Evolutionary conservation across 148 eudicot genomes (phyloP), one percentile per base, ranked within the genome.

Genomic region (Vaccinium vitisidaea): DNA sequence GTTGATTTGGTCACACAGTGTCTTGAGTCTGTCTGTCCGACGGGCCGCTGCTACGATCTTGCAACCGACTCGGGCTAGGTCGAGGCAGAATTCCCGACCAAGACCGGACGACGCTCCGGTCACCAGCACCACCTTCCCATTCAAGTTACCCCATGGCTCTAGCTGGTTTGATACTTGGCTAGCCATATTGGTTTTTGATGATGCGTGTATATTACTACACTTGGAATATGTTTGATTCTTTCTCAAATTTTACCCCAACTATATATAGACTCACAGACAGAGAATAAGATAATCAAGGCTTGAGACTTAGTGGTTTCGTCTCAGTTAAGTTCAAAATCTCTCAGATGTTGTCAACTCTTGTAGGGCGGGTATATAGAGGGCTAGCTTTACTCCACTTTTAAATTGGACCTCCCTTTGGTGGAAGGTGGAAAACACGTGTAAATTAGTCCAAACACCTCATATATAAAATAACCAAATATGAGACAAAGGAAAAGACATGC

Each of bases 91-190:
- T 27, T 92, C 93, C 9, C 87, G 85, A 69, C 98, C 96, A 10
- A 94, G 82, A 1, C 98, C 98, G 1, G 98, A 85, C 0, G 98
- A 94, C 1, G 96, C 96, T 0, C 98, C 96, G 23, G 98, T 94
- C 0, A 93, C 91, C 87, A 93, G 80, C 25, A 94, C 94, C 46
- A 95, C 92, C 43, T 92, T 95, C 75, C 83, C 84, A 0, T 79
- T 84, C 25, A 89, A 78, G 19, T 86, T 53, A 4, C 36, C 12
- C 85, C 94, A 87, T 32, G 93, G 91, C 82, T 90, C 91, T 10
- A 88, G 59, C 14, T 55, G 39, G 18, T 53, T 58, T 3, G 71
- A 65, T 2, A 23, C 71, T 56, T 18, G 61, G 18, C 61, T 56
- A 18, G 61, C 61, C 61, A 56, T 43, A 43, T 56, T 56, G n/a